Evolutionary conservation across 345 rosid genomes (phyloP), one percentile per base, ranked within the genome.

Genomic region (Trapa bicornis): DNA sequence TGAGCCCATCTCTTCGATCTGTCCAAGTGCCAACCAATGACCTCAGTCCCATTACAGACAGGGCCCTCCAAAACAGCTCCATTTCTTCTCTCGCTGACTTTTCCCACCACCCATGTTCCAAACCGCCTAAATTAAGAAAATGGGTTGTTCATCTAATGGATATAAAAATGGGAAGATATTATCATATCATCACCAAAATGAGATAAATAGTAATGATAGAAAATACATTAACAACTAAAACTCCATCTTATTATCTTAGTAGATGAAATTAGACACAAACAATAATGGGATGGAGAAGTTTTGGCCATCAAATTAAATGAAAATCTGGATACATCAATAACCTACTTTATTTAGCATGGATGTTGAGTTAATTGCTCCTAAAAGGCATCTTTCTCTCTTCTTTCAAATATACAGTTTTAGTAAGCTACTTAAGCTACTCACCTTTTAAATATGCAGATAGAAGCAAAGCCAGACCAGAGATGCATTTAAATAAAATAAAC

Each of bases 101-200:
- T 83, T 69, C 84, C 86, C 72, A 83, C 86, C 37, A 73, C 72
- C 92, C 92, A 83, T 64, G 86, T 79, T 47, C 86, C 89, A 66
- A 87, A 85, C 65, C 80, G 80, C 78, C 87, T 81, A 71, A 43
- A 60, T 32, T 6, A 67, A 22, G 29, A 13, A 41, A 47, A 62
- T 17, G 41, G 58, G 50, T 33, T 36, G 64, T 53, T 53, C 10
- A 38, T 11, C 5, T 54, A 67, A 41, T 1, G 37, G 2, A 69
- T 53, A 45, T 56, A 36, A 7, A 29, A 8, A 37, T 0, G 0
- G 42, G 47, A 35, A 48, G 42, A 10, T 36, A 47, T 32, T 38
- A 47, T 0, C 7, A 0, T 11, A 8, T 22, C 36, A 57, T 33
- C 13, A 11, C 35, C 61, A 57, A 57, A 29, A 57, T 57, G 7